These are phyloP conservation scores for Fraxinus quadrangulata DNA, from an alignment of 257 asterid species.

Conservation along the genomic window DNA sequence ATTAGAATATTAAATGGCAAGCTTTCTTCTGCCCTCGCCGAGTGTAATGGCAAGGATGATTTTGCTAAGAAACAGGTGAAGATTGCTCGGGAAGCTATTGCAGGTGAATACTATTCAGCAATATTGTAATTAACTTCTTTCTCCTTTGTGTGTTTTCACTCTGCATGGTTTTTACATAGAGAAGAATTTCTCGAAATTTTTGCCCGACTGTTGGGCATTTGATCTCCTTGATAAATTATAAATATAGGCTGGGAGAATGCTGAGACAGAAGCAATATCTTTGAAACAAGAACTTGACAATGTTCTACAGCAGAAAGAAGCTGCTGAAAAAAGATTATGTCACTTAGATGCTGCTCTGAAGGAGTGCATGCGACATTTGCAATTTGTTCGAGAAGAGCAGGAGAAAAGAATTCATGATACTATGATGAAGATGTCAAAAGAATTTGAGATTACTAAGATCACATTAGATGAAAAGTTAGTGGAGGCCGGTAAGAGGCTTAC, in stretches of 20 bases:
- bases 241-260: conserved; percentile 81
- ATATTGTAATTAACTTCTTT: background rate
- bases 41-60: conserved; percentile 64
- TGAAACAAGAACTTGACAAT: conserved; percentile 66
- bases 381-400: conserved; percentile 66
- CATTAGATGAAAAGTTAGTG: conserved; percentile 48
- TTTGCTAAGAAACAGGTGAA: conserved; percentile 67
- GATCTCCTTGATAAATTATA: background rate
- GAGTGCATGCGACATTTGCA: conserved; percentile 79
- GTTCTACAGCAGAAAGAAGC: conserved; percentile 53
- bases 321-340: conserved; percentile 56
- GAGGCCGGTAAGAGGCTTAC: conserved; percentile 48
- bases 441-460: conserved; percentile 40
- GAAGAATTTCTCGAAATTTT: background rate
- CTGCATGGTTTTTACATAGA: background rate
- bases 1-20: conserved; percentile 47
- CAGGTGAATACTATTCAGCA: conserved; percentile 49
- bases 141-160: background rate
- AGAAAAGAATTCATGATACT: conserved; percentile 57
- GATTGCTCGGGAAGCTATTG: conserved; percentile 84
- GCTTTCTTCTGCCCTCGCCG: conserved; percentile 64
- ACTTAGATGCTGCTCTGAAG: conserved; percentile 73
- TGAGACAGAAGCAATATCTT: conserved; percentile 61
- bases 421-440: conserved; percentile 53
- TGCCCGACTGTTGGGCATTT: background rate